These are phyloP conservation scores for Hymenoscyphus albidus DNA, from an alignment of 2,329 filamentous ascomycete species.

Conservation along the genomic window DNA sequence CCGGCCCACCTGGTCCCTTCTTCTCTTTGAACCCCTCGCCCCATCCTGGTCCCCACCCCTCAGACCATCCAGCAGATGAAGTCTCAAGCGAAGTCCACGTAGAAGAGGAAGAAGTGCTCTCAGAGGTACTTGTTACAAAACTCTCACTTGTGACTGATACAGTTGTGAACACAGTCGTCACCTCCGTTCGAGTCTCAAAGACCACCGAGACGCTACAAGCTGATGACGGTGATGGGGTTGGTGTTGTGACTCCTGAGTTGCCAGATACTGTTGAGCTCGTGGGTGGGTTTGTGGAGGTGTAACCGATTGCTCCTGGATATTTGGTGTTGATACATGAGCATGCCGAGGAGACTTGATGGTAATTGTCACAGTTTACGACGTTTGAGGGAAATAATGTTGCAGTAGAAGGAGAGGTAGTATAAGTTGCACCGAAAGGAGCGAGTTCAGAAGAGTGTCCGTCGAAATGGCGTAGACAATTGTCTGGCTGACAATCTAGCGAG, in stretches of 20 bases:
- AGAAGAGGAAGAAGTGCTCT: not conserved
- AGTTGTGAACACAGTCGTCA: not conserved
- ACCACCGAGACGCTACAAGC: not conserved
- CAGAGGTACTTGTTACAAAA: not conserved
- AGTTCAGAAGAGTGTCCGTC: not conserved
- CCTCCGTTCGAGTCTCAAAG: not conserved
- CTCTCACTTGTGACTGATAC: not conserved
- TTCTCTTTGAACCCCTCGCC: not conserved
- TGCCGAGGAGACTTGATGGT: conserved; percentile 5
- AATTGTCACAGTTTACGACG: conserved; percentile 4
- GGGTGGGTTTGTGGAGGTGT: conserved; percentile 5
- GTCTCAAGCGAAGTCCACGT: not conserved
- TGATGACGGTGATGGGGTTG: not conserved
- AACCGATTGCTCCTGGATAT: not conserved
- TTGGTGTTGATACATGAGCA: conserved; percentile 10
- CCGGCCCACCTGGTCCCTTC: not conserved
- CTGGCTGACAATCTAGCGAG: conserved; percentile 5
- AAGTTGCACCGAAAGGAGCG: conserved; percentile 7
- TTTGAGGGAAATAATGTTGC: not conserved
- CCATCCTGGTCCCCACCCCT: not conserved
- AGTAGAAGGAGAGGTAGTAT: not conserved
- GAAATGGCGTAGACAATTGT: conserved; percentile 11
- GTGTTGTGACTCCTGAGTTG: not conserved
- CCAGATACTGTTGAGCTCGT: not conserved
- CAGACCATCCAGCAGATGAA: not conserved